phyloP scores from a whole-genome alignment of 2,329 filamentous ascomycete species.

The Metarhizium guizhouense region DNA sequence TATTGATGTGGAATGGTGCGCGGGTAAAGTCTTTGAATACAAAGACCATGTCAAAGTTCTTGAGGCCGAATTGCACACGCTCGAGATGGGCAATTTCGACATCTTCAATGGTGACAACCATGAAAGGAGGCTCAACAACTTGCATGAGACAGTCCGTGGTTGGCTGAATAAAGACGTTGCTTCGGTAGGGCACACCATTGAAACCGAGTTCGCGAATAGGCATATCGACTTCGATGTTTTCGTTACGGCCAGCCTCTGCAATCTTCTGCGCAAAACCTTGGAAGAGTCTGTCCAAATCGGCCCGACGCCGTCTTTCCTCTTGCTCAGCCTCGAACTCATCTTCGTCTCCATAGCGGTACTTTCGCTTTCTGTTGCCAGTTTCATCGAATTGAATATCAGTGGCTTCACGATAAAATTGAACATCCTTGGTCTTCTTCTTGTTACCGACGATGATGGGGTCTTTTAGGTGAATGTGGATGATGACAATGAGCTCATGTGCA shows the following conservation, averaged over 20 bases:
- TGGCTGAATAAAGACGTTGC: conserved; percentile 90
- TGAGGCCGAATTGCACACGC: conserved; percentile 90
- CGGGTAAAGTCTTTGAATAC: conserved; percentile 96
- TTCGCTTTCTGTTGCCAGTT: conserved; percentile 94
- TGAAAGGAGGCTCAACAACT: conserved; percentile 92
- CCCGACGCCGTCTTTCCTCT: conserved; percentile 82
- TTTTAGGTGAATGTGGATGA: conserved; percentile 96
- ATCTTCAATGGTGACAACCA: conserved; percentile 89
- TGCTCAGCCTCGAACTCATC: conserved; percentile 98
- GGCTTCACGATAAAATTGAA: conserved; percentile 96
- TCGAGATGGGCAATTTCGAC: conserved; percentile 95
- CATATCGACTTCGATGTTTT: conserved; percentile 89
- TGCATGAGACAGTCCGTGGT: conserved; percentile 96
- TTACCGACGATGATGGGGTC: conserved; percentile 97
- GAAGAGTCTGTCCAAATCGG: conserved; percentile 92
- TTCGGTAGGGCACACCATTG: conserved; percentile 90
- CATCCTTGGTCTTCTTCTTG: conserved; percentile 95
- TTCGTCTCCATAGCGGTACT: conserved; percentile 95
- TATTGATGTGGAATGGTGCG: conserved; percentile 91
- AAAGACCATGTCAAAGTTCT: conserved; percentile 98
- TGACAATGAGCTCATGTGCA: conserved; percentile 90
- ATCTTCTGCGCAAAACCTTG: conserved; percentile 97
- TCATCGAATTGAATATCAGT: conserved; percentile 99
- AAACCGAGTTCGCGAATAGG: conserved; percentile 95
- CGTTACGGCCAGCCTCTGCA: conserved; percentile 84